Evolutionary conservation across 2,329 filamentous ascomycete genomes (phyloP).

Genomic region (Didymella pinodella): DNA sequence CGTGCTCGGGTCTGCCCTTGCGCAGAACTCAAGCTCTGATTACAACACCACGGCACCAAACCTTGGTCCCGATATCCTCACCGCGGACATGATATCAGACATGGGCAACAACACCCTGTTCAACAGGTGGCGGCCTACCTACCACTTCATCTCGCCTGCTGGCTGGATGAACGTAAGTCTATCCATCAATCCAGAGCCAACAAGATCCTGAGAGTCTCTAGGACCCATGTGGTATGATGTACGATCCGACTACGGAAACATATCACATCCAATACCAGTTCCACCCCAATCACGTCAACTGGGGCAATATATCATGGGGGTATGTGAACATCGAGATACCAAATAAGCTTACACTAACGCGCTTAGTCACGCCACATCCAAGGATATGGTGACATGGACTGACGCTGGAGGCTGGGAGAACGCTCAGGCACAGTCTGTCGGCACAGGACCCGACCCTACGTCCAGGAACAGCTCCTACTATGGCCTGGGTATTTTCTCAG

Average conservation of each 20-base stretch:
- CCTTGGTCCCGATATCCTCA: conserved; percentile 37
- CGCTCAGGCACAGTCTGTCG: conserved; percentile 50
- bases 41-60: conserved; percentile 12
- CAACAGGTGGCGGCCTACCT: conserved; percentile 57
- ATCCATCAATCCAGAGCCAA: background rate
- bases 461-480: conserved; percentile 55
- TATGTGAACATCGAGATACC: conserved; percentile 6
- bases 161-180: conserved; percentile 57
- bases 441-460: conserved; percentile 47
- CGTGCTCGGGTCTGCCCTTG: conserved; percentile 34
- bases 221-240: conserved; percentile 61
- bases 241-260: conserved; percentile 56
- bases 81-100: conserved; percentile 36
- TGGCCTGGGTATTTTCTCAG: conserved; percentile 62
- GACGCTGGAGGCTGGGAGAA: conserved; percentile 58
- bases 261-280: conserved; percentile 66
- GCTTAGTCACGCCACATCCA: conserved; percentile 62
- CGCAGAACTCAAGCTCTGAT: conserved; percentile 27
- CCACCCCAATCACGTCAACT: conserved; percentile 58
- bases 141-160: conserved; percentile 58
- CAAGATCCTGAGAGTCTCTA: conserved; percentile 31
- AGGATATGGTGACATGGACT: conserved; percentile 57
- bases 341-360: conserved; percentile 38
- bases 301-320: conserved; percentile 56
- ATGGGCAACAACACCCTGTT: conserved; percentile 60